A percentile compares a stretch with the other conserved stretches of the same genome.
phyloP scores from a whole-genome alignment of 805 yeast species.

The Yamadazyma ubonensis region DNA sequence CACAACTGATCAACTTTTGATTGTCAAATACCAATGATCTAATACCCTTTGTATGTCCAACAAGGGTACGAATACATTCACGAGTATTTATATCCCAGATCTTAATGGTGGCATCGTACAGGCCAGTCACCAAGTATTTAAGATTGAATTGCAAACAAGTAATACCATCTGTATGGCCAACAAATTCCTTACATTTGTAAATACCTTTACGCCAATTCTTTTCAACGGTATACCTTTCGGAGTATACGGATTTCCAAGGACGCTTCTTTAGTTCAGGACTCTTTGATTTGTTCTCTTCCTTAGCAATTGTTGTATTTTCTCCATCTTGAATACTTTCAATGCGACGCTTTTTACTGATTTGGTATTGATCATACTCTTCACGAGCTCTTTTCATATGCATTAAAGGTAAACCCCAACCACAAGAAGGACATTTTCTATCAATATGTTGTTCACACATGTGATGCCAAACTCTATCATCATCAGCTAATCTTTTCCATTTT shows the following conservation, averaged over 20 bases:
- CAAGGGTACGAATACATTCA: slow-evolving; percentile 67
- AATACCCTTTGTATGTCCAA: slow-evolving; percentile 89
- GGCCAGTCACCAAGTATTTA: slow-evolving; percentile 78
- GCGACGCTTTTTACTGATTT: slow-evolving; percentile 5
- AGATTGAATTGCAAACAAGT: slow-evolving; percentile 82
- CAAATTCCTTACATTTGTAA: slow-evolving; percentile 60
- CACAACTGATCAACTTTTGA: slow-evolving; percentile 87
- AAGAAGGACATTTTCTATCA: slow-evolving; percentile 93
- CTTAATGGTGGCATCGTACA: slow-evolving; percentile 85
- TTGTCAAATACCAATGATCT: slow-evolving; percentile 82
- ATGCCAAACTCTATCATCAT: slow-evolving; percentile 97
- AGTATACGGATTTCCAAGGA: slow-evolving; percentile 95
- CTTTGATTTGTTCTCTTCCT: slow-evolving; percentile 8
- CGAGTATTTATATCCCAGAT: slow-evolving; percentile 92
- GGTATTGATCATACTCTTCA: slow-evolving; percentile 29
- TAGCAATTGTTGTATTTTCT: slow-evolving; percentile 9
- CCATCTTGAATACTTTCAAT: slow-evolving; percentile 8
- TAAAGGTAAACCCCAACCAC: slow-evolving; percentile 98
- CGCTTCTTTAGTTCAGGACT: slow-evolving; percentile 35
- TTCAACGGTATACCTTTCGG: slow-evolving; percentile 88
- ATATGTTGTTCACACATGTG: slow-evolving; percentile 98
- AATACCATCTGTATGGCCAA: slow-evolving; percentile 88
- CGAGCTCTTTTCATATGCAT: slow-evolving; percentile 82
- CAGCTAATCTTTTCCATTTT: slow-evolving; percentile 86
- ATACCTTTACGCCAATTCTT: slow-evolving; percentile 91